A percentile compares a stretch with the other conserved stretches of the same genome.
These are phyloP conservation scores for Malassezia sympodialis DNA, from an alignment of 1,284 basidiomycete species.

Conservation along the genomic window DNA sequence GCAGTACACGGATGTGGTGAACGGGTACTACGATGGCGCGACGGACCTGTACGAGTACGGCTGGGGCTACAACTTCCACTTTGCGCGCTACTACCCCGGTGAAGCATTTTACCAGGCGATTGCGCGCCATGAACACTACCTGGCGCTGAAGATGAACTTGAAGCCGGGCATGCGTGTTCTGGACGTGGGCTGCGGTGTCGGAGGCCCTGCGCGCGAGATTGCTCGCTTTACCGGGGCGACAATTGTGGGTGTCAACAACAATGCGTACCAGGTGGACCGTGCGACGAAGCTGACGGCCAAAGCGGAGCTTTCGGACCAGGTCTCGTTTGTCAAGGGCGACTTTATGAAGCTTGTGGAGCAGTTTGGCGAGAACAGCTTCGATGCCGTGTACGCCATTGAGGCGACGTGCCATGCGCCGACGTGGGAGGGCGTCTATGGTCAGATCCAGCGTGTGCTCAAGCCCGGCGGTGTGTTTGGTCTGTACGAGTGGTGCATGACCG, in stretches of 20 bases:
- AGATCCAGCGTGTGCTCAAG: conserved; percentile 90
- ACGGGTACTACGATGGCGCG: conserved; percentile 93
- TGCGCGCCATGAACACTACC: conserved; percentile 96
- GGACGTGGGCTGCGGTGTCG: conserved; percentile 95
- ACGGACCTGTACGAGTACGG: conserved; percentile 96
- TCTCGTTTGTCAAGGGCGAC: conserved; percentile 60
- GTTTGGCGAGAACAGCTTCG: conserved; percentile 87
- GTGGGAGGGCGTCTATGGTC: conserved; percentile 87
- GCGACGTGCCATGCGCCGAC: conserved; percentile 92
- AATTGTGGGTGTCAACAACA: conserved; percentile 89
- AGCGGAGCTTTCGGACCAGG: conserved; percentile 66
- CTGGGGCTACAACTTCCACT: conserved; percentile 89
- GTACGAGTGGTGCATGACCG: conserved; percentile 99
- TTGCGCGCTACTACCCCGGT: conserved; percentile 93
- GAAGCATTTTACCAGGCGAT: conserved; percentile 72
- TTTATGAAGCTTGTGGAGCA: conserved; percentile 89
- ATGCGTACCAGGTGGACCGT: conserved; percentile 82
- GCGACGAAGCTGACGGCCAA: conserved; percentile 73
- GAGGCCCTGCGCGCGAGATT: conserved; percentile 91
- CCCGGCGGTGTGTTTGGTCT: conserved; percentile 95
- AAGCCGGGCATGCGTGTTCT: conserved; percentile 87
- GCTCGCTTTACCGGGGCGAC: conserved; percentile 77
- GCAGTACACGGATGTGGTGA: conserved; percentile 86
- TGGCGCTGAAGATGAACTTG: conserved; percentile 56
- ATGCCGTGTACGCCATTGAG: conserved; percentile 97